phyloP scores from a whole-genome alignment of 441 rosid species.

The Sinapis alba region DNA sequence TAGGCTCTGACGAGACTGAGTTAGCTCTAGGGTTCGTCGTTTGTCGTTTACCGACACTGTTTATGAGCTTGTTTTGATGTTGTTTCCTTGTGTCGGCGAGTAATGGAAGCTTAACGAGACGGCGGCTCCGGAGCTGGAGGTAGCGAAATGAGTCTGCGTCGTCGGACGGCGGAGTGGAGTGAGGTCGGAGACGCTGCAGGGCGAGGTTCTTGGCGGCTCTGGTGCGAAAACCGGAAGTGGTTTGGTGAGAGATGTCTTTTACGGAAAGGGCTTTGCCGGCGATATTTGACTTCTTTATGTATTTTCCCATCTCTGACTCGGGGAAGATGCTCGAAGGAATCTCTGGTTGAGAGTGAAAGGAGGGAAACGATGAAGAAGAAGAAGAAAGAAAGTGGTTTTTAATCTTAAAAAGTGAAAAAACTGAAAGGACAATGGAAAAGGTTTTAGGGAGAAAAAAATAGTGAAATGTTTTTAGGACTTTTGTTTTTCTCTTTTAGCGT shows the following conservation, averaged over 20 bases:
- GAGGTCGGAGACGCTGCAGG: slow-evolving; percentile 47
- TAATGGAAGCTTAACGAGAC: slow-evolving; percentile 49
- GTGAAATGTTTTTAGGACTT: slow-evolving; percentile 40
- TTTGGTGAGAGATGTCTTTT: slow-evolving; percentile 44
- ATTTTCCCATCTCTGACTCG: slow-evolving; percentile 47
- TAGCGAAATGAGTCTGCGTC: slow-evolving; percentile 47
- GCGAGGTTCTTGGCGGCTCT: slow-evolving; percentile 70
- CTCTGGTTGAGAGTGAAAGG: slow-evolving; percentile 32
- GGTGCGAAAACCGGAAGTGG: slow-evolving; percentile 44
- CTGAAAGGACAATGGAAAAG: background rate
- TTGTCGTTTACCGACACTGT: background rate
- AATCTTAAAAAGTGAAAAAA: slow-evolving; percentile 18
- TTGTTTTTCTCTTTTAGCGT: background rate
- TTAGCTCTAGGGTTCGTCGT: slow-evolving; percentile 17
- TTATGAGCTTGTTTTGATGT: background rate
- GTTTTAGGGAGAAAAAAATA: background rate
- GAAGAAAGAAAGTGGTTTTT: background rate
- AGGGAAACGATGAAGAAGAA: slow-evolving; percentile 24
- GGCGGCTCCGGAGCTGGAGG: slow-evolving; percentile 70
- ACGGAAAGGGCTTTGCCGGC: slow-evolving; percentile 43
- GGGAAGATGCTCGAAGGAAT: background rate
- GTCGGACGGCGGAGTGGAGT: slow-evolving; percentile 4
- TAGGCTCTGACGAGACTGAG: slow-evolving; percentile 3
- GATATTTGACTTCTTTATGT: slow-evolving; percentile 57
- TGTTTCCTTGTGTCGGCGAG: slow-evolving; percentile 6